Evolutionary conservation across 768 basidiomycete genomes (phyloP).

Genomic region (Termitomyces sp.): DNA sequence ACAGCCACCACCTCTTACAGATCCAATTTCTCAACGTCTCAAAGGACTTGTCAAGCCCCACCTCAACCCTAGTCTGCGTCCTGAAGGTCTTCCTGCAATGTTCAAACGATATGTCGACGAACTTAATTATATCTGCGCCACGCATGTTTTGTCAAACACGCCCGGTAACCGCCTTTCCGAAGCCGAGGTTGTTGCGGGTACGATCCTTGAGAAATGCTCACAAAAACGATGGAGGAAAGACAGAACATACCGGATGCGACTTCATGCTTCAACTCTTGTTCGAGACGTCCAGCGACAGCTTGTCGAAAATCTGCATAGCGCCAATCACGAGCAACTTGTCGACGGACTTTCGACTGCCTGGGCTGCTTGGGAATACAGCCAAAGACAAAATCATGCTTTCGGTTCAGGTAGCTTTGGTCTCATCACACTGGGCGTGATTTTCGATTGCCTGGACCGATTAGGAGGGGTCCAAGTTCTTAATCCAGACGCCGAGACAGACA

Average conservation of each 20-base stretch:
- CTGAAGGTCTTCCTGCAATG: constrained; percentile 32
- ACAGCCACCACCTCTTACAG: constrained; percentile 24
- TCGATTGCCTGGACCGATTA: constrained; percentile 51
- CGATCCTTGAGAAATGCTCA: constrained; percentile 69
- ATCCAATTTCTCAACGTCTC: constrained; percentile 40
- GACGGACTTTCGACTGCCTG: constrained; percentile 53
- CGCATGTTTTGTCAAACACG: constrained; percentile 61
- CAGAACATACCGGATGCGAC: constrained; percentile 60
- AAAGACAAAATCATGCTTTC: constrained; percentile 37
- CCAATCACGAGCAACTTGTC: constrained; percentile 29
- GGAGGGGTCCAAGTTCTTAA: neutral
- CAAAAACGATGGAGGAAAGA: constrained; percentile 60
- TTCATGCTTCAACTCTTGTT: constrained; percentile 54
- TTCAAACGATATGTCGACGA: constrained; percentile 62
- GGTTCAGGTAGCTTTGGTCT: constrained; percentile 69
- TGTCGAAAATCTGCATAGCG: constrained; percentile 26
- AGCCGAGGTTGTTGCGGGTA: constrained; percentile 73
- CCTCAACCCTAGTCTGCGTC: constrained; percentile 23
- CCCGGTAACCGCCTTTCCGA: constrained; percentile 60
- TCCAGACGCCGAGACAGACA: neutral
- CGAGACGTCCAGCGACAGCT: constrained; percentile 45
- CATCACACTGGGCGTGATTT: constrained; percentile 56
- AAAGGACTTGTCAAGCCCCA: constrained; percentile 28
- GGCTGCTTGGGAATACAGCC: constrained; percentile 63
- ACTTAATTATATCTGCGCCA: constrained; percentile 66